Evolutionary conservation across 2,329 filamentous ascomycete genomes (phyloP), one percentile per base, ranked within the genome.

Genomic region (Byssochlamys sp.): DNA sequence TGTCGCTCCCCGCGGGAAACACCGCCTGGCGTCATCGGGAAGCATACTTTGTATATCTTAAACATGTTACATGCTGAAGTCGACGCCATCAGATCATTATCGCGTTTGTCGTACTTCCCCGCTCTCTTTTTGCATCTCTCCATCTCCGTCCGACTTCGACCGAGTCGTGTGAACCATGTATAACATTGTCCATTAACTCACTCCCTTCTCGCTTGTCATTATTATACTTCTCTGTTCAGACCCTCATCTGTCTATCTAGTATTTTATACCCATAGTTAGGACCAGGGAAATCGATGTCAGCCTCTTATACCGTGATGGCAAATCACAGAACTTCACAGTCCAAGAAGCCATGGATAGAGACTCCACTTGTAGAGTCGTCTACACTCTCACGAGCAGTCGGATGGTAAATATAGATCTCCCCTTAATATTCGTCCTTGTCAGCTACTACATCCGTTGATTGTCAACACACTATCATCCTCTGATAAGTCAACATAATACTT

Each of bases 321-420:
- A 73, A 69, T 68, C 67, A 71, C 63, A 65, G 65, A 53, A 66
- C 63, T 52, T 58, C 61, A 27, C 59, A 58, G 54, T 62, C 67
- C 60, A 69, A 71, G 55, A 71, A 67, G 55, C 85, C 88, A 57
- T 91, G 87, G 86, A 81, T 84, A 59, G 77, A 86, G 69, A 91
- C 89, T 19, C 88, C 89, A 27, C 79, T 89, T 60, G 79, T 89
- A 59, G 81, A 84, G 66, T 90, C 85, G 2, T 77, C 80, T 54
- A 76, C 82, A 12, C 79, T 91, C 39, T 90, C 87, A 50, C 80
- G 83, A 61, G 80, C 80, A 61, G 86, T 87, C 63, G 88, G 88
- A 72, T 91, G 88, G 86, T 89, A 74, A 68, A 80, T 71, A 24
- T 12, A n/a, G 35, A 39, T 9, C 33, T 27, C 10, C 10, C 24